Percentiles rank a stretch among this genome's conserved stretches.
phyloP scores from a whole-genome alignment of 225 moss, liverwort and hornwort species.

The Antitrichia curtipendula region DNA sequence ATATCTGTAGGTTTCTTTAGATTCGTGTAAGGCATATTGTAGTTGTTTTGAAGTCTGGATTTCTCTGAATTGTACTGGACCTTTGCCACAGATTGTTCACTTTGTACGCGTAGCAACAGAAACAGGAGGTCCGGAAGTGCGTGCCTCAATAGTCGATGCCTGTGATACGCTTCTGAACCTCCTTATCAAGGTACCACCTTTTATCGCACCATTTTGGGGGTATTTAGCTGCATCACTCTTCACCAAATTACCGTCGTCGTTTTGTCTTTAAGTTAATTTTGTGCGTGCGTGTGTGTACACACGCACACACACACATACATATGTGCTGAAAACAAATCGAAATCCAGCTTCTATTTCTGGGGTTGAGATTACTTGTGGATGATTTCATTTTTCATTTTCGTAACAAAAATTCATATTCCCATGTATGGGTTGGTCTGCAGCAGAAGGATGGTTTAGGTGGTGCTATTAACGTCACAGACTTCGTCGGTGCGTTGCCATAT shows the following conservation, averaged over 20 bases:
- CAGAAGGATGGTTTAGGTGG: slow-evolving; percentile 43
- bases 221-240: not conserved
- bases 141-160: slow-evolving; percentile 57
- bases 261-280: not conserved
- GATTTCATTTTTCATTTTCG: not conserved
- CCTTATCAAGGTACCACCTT: slow-evolving; percentile 34
- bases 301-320: too few relatives aligned
- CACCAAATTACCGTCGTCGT: not conserved
- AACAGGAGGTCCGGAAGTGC: slow-evolving; percentile 25
- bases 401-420: not conserved
- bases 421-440: not conserved
- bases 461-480: slow-evolving; percentile 36
- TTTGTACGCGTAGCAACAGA: slow-evolving; percentile 40
- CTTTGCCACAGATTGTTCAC: slow-evolving; percentile 43
- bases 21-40: not conserved
- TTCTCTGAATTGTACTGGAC: not conserved
- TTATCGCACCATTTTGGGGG: not conserved
- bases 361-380: not conserved
- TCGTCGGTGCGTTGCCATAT: slow-evolving; percentile 50
- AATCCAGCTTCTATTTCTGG: not conserved
- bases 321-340: not conserved
- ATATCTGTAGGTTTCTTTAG: not conserved
- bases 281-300: not conserved
- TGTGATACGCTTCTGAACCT: slow-evolving; percentile 86
- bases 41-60: not conserved